Evolutionary conservation across 176 grass and related monocot genomes (phyloP), one percentile per base, ranked within the genome.

Genomic region (Aegilops sharonensis): DNA sequence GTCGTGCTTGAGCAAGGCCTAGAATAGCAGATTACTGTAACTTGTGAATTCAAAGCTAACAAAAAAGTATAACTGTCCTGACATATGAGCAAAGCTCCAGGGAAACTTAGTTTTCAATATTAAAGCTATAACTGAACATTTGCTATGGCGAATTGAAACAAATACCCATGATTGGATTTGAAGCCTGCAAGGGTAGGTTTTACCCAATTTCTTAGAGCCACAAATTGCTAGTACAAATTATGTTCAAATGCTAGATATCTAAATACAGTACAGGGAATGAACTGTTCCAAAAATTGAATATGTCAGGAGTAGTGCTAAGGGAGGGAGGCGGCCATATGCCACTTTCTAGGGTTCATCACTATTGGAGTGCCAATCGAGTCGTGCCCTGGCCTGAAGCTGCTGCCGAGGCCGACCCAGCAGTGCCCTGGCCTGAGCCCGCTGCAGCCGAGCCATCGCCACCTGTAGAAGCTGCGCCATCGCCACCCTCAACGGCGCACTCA

Each of bases 281-380:
- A 75, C 3, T 35, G 4, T 50, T 78, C 48, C 21, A 50, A 43
- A 69, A 27, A 35, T 35, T 35, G 34, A 35, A 35, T 35, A 35
- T 35, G 34, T 35, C 34, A 35, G 34, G 34, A 35, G 34, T 35
- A 35, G 34, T 35, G 34, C 5, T 35, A 35, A 35, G 34, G 34
- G 34, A 35, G 0, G 34, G 34, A 35, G 34, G 34, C 34, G 5
- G 34, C 6, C 5, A 35, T 35, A 35, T 35, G 5, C 63, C 65
- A 10, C 31, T 83, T 90, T 87, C 70, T 56, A 73, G 79, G 81
- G 31, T 76, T 76, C 20, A 48, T 59, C 40, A 85, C 54, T 77
- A 68, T 59, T 57, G 34, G 25, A 78, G 50, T 72, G 56, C 34
- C 34, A 35, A 35, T 4, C 34, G 34, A 35, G 34, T 0, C 34